Evolutionary conservation across 2,329 filamentous ascomycete genomes (phyloP).

Genomic region (Diaporthe destruens): DNA sequence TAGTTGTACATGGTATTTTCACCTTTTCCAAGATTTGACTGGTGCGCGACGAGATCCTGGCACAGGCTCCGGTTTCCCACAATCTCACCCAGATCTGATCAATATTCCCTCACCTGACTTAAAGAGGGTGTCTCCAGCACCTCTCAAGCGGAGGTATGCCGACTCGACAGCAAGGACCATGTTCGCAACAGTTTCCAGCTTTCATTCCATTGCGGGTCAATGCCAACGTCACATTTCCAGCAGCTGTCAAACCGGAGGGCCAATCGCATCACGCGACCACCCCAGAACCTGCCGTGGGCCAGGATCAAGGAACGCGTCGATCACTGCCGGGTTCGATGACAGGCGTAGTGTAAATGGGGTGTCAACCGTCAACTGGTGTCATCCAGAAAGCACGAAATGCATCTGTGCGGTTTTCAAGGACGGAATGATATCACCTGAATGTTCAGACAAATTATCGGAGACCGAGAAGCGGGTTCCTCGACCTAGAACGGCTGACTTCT

Average conservation of each 20-base stretch:
- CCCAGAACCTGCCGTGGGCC: neutral
- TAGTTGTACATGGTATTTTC: neutral
- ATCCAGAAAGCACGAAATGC: conserved; percentile 19
- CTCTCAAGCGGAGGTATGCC: neutral
- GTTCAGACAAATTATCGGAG: conserved; percentile 1
- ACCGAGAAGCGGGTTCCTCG: neutral
- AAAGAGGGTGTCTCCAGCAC: neutral
- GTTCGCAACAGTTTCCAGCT: conserved; percentile 27
- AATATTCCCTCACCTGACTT: neutral
- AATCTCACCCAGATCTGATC: too few species aligned
- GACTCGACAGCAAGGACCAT: neutral
- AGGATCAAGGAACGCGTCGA: conserved; percentile 18
- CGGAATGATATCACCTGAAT: neutral
- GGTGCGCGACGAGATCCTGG: neutral
- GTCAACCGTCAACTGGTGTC: neutral
- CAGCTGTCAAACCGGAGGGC: conserved; percentile 14
- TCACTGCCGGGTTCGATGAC: conserved; percentile 5
- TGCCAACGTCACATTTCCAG: conserved; percentile 18
- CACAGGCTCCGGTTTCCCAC: neutral
- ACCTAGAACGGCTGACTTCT: neutral
- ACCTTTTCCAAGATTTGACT: neutral
- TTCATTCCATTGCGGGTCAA: conserved; percentile 19
- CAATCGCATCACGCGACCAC: conserved; percentile 12
- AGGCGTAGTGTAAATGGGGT: conserved; percentile 1
- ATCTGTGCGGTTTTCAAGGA: neutral